These are phyloP conservation scores for Termitomyces sp. DNA, from an alignment of 768 basidiomycete genomes.

Conservation along the genomic window DNA sequence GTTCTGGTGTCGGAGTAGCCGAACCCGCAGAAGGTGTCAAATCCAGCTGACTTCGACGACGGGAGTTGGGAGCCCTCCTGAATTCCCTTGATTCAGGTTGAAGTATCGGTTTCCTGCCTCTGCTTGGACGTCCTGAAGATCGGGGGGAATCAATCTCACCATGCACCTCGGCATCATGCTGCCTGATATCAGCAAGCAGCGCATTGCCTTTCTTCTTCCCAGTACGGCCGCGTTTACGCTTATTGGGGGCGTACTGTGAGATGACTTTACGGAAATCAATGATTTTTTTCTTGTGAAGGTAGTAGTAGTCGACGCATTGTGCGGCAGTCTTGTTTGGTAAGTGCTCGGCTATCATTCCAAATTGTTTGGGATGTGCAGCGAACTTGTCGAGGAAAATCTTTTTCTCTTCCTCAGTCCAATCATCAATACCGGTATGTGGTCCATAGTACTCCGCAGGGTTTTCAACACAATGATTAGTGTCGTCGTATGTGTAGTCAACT, in stretches of 20 bases:
- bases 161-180: slow-evolving; percentile 61
- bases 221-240: slow-evolving; percentile 53
- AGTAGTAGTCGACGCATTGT: slow-evolving; percentile 92
- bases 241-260: slow-evolving; percentile 57
- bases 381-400: slow-evolving; percentile 74
- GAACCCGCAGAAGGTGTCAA: slow-evolving; percentile 35
- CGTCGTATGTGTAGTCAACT: slow-evolving; percentile 66
- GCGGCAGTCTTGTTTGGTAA: slow-evolving; percentile 80
- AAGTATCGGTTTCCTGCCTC: slow-evolving; percentile 34
- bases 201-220: slow-evolving; percentile 81
- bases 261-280: slow-evolving; percentile 84
- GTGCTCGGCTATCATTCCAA: slow-evolving; percentile 81
- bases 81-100: slow-evolving; percentile 20
- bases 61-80: slow-evolving; percentile 25
- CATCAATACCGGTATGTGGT: slow-evolving; percentile 63
- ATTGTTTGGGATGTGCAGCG: slow-evolving; percentile 87
- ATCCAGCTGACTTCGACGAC: slow-evolving; percentile 42
- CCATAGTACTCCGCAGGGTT: slow-evolving; percentile 78
- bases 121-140: slow-evolving; percentile 28
- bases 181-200: slow-evolving; percentile 72
- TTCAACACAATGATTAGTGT: slow-evolving; percentile 76
- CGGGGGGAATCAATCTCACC: slow-evolving; percentile 28
- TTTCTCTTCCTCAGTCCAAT: slow-evolving; percentile 88
- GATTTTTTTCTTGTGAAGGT: slow-evolving; percentile 84
- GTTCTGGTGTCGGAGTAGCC: slow-evolving; percentile 63